These are phyloP conservation scores for Fonsecaea multimorphosa DNA, from an alignment of 2,329 filamentous ascomycete species.

Conservation along the genomic window DNA sequence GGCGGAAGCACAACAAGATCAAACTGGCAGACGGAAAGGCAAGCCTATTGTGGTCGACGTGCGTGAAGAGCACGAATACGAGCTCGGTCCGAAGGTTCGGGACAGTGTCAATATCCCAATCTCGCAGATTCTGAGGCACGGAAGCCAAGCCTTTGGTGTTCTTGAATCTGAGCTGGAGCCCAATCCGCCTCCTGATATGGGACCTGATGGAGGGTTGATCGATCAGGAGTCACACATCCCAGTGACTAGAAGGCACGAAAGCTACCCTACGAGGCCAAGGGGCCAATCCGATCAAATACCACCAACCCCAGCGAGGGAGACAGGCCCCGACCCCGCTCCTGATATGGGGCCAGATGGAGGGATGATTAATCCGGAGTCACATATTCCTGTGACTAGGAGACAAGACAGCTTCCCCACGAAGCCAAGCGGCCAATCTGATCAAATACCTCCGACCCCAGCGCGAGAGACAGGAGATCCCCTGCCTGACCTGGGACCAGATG, in stretches of 20 bases:
- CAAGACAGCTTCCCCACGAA: constrained; percentile 1
- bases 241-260: constrained; percentile 14
- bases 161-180: constrained; percentile 5
- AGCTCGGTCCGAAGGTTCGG: constrained; percentile 71
- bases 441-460: constrained; percentile 29
- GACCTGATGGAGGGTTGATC: constrained; percentile 10
- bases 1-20: constrained; percentile 39
- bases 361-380: constrained; percentile 15
- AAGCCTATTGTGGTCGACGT: constrained; percentile 71
- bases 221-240: constrained; percentile 17
- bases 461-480: constrained; percentile 16
- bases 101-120: constrained; percentile 70
- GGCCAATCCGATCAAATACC: constrained; percentile 41
- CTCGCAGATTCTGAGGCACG: constrained; percentile 47
- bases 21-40: constrained; percentile 35
- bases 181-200: not conserved
- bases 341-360: constrained; percentile 9
- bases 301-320: not conserved
- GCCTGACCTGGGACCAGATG: too few relatives aligned
- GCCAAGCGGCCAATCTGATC: constrained; percentile 42
- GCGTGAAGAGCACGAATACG: constrained; percentile 81
- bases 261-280: constrained; percentile 34
- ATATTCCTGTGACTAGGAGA: constrained; percentile 19
- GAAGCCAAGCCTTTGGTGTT: constrained; percentile 26
- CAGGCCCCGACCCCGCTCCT: too few relatives aligned